These are phyloP conservation scores for Coemansia sp. DNA, from an alignment of 192 early-diverging fungal species.

Conservation along the genomic window DNA sequence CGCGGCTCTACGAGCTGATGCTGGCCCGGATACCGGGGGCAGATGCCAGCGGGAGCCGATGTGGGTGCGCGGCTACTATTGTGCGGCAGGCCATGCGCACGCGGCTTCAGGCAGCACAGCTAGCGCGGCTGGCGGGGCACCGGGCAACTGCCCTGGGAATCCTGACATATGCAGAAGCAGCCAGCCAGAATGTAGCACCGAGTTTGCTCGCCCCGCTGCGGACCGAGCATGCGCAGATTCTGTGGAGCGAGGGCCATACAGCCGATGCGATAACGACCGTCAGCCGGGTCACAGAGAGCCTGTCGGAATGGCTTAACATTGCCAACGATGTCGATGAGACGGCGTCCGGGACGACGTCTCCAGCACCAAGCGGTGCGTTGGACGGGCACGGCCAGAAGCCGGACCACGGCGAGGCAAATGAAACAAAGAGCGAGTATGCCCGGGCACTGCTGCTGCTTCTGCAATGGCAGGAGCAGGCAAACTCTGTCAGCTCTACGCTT, in stretches of 20 bases:
- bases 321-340: conserved; percentile 1
- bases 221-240: conserved; percentile 40
- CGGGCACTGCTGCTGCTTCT: conserved; percentile 25
- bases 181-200: too few relatives aligned
- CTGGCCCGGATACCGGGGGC: not conserved
- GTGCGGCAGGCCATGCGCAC: conserved; percentile 21
- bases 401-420: conserved; percentile 2
- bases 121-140: conserved; percentile 34
- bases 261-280: conserved; percentile 34
- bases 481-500: conserved; percentile 7
- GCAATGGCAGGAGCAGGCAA: conserved; percentile 34
- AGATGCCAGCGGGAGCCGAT: not conserved
- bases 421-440: conserved; percentile 25
- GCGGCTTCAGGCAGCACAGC: conserved; percentile 36
- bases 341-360: not conserved
- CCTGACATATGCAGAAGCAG: conserved; percentile 33
- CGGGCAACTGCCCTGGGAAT: conserved; percentile 40
- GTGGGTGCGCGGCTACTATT: conserved; percentile 9
- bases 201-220: conserved; percentile 30
- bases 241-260: conserved; percentile 40
- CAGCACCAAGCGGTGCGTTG: not conserved
- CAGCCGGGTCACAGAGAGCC: conserved; percentile 14
- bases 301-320: conserved; percentile 21
- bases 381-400: not conserved
- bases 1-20: conserved; percentile 29